Evolutionary conservation across 306 rosid species (phyloP), one percentile per base, ranked within the genome.

Genomic region (Astragalus membranaceus): DNA sequence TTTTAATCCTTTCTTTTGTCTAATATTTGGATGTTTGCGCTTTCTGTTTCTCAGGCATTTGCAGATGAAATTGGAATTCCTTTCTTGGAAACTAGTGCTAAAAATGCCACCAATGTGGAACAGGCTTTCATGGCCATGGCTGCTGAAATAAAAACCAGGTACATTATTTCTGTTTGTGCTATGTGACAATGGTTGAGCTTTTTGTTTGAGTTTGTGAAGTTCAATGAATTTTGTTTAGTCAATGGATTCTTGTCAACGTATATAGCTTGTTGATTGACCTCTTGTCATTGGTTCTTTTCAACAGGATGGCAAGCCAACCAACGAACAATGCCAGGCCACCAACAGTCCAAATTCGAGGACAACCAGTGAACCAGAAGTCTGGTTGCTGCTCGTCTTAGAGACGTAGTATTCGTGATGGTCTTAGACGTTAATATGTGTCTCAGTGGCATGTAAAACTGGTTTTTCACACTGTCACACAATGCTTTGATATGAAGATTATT

Each of bases 291-390:
- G 10, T 63, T 51, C 4, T 70, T 72, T 36, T 56, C n/a, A 59
- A 74, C 81, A 95, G 99, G 89, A 95, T 95, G 99, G 99, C 99
- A 26, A 95, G 90, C 80, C 99, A 95, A 77, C 99, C 99, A 5
- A 79, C 87, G 89, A 91, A 78, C 89, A 89, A 86, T 64, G 89
- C 91, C 14, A 78, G 99, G 85, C 96, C 97, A 75, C 96, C 97
- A 12, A 95, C 99, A 0, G 96, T 95, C 72, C 97, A 91, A 86
- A 91, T 95, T 63, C 87, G 96, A 66, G 99, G 99, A 80, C 97
- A 95, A 82, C 99, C 99, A 0, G 95, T 95, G 67, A 95, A 91
- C 85, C 99, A 95, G 82, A 95, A 89, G 74, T 77, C 92, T 16
- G 95, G 99, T 67, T 95, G 99, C 87, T 95, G 99, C 97, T 95